Evolutionary conservation across 2,329 filamentous ascomycete genomes (phyloP), one percentile per base, ranked within the genome.

Genomic region (Bipolaris oryzae): DNA sequence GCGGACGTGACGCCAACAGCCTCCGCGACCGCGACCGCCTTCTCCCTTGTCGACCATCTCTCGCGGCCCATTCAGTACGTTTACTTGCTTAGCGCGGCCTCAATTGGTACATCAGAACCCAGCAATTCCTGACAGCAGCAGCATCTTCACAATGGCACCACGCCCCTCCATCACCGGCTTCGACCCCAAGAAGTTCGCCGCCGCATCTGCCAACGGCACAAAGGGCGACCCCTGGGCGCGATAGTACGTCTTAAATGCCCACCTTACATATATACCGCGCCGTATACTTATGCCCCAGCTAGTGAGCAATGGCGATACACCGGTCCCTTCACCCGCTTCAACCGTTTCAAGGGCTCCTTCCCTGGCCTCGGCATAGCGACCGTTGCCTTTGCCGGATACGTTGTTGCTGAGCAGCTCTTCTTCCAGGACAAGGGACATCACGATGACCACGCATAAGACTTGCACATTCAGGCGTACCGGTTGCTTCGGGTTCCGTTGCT

Each of bases 291-390:
- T 44, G 15, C 41, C 28, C 16, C 39, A 31, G 21, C 43, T 76
- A 99, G 95, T 74, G 95, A 99, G 82, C 85, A 90, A 74, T 99
- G 95, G 95, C 86, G 95, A 79, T 97, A 96, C 83, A 88, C 85
- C 34, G 95, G 94, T 62, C 88, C 86, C 52, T 98, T 97, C 83
- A 89, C 88, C 65, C 87, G 94, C 70, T 90, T 83, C 81, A 96
- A 96, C 81, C 89, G 95, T 69, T 95, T 97, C 83, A 92, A 89
- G 81, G 82, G 85, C 71, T 83, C 87, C 63, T 92, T 99, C 76
- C 95, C 95, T 35, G 95, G 95, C 60, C 84, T 99, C 70, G 95
- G 95, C 63, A 96, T 94, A 69, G 95, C 92, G 31, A 90, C 90
- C 5, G 93, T 95, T 58, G 93, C 94, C 43, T 99, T 99, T 77